phyloP scores from a whole-genome alignment of 306 rosid species.

The Rosa lucieae region DNA sequence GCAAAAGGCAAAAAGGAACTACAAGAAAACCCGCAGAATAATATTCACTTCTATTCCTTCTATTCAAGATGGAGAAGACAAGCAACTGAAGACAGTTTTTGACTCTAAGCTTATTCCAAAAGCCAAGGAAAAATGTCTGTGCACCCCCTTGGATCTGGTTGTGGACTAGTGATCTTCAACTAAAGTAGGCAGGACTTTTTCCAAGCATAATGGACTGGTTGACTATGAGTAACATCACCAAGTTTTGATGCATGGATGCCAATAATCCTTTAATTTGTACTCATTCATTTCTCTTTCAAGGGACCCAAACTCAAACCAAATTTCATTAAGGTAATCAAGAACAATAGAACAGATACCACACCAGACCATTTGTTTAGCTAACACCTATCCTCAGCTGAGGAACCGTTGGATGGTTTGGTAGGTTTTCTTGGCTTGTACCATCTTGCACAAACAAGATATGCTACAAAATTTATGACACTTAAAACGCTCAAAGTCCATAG shows the following conservation, averaged over 20 bases:
- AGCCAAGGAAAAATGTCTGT: not conserved
- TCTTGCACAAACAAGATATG: constrained; percentile 51
- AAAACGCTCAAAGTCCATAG: constrained; percentile 63
- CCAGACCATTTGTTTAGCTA: too few relatives aligned
- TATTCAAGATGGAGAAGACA: not conserved
- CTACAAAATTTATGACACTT: constrained; percentile 57
- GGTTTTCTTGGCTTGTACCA: constrained; percentile 65
- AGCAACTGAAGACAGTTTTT: not conserved
- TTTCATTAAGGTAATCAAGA: too few relatives aligned
- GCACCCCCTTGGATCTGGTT: not conserved
- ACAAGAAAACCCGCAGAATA: not conserved
- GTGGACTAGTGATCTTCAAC: not conserved
- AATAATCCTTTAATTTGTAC: not conserved
- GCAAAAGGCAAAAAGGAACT: not conserved
- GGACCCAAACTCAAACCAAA: too few relatives aligned
- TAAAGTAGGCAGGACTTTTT: not conserved
- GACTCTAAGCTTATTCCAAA: not conserved
- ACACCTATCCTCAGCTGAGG: constrained; percentile 40
- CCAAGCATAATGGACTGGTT: not conserved
- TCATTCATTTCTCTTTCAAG: too few relatives aligned
- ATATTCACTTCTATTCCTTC: not conserved
- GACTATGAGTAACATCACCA: constrained; percentile 55
- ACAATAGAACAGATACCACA: too few relatives aligned
- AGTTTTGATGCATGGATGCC: not conserved
- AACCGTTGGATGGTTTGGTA: constrained; percentile 30